A percentile compares a stretch with the other conserved stretches of the same genome.
phyloP scores from a whole-genome alignment of 192 early-diverging fungal species.

The Kappamyces sp. region DNA sequence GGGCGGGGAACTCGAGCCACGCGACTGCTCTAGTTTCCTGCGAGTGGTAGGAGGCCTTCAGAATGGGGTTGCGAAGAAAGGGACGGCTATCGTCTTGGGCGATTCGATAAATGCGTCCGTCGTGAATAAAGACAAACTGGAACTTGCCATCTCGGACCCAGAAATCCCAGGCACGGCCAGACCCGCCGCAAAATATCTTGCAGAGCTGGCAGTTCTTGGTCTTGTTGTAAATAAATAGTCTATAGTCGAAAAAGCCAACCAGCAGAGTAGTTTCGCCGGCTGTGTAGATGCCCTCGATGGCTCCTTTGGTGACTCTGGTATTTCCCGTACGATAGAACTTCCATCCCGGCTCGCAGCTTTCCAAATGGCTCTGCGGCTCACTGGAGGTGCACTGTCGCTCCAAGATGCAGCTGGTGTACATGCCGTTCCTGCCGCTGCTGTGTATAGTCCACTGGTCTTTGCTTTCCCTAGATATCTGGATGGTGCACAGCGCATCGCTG shows the following conservation, averaged over 20 bases:
- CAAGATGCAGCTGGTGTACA: constrained; percentile 31
- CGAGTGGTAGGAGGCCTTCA: constrained; percentile 58
- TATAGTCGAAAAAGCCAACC: constrained; percentile 68
- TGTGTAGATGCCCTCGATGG: constrained; percentile 54
- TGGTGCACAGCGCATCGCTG: too few species aligned
- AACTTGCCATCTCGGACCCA: constrained; percentile 49
- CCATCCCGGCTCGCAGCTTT: constrained; percentile 1
- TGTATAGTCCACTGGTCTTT: too few species aligned
- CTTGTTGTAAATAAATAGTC: constrained; percentile 67
- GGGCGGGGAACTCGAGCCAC: constrained; percentile 31
- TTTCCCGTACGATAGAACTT: constrained; percentile 17
- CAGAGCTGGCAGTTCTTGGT: constrained; percentile 60
- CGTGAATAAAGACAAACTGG: constrained; percentile 41
- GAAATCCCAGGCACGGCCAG: constrained; percentile 68
- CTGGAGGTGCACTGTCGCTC: background rate
- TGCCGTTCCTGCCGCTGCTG: constrained; percentile 63
- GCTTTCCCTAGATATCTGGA: too few species aligned
- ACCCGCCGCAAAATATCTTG: constrained; percentile 69
- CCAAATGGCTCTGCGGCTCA: background rate
- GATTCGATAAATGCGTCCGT: constrained; percentile 17
- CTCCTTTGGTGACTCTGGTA: constrained; percentile 67
- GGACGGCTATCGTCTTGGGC: constrained; percentile 22
- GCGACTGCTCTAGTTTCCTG: constrained; percentile 54
- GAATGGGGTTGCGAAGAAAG: constrained; percentile 47
- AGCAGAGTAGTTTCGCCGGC: constrained; percentile 51